Evolutionary conservation across 225 moss, liverwort and hornwort genomes (phyloP).

Genomic region (Anthoceros angustus): DNA sequence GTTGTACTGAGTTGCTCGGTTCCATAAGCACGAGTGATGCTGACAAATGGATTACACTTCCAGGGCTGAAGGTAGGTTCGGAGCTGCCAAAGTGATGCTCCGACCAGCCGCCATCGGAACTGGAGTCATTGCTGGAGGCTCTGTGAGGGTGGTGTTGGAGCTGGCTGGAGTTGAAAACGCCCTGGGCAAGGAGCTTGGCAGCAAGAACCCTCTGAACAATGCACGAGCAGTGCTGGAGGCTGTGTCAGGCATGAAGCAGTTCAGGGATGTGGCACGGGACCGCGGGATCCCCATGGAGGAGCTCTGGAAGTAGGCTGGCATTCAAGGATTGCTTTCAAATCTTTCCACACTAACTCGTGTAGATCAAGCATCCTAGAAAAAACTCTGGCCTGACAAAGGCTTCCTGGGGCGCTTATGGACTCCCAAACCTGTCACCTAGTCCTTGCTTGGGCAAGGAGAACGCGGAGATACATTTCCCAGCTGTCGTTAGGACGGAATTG

Average conservation of each 20-base stretch:
- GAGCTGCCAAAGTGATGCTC: conserved; percentile 95
- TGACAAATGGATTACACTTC: not conserved
- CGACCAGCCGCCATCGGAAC: conserved; percentile 90
- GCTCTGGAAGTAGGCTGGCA: conserved; percentile 62
- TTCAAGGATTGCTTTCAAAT: not conserved
- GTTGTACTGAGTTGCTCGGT: no score
- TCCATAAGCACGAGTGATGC: not conserved
- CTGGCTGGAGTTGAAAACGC: conserved; percentile 94
- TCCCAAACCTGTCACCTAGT: no score
- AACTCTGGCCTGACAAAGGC: no score
- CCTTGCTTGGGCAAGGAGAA: no score
- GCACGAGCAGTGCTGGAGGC: conserved; percentile 19
- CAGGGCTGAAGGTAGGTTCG: conserved; percentile 87
- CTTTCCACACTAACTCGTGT: no score
- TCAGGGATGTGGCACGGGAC: conserved; percentile 65
- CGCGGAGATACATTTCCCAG: no score
- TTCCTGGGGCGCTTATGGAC: no score
- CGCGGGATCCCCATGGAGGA: conserved; percentile 98
- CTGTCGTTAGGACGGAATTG: no score
- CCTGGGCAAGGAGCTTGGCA: conserved; percentile 84
- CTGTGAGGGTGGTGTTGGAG: conserved; percentile 85
- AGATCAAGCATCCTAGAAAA: no score
- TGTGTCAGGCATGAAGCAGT: conserved; percentile 78
- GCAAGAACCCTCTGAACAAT: conserved; percentile 36
- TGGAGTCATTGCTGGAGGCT: conserved; percentile 93